Base-by-base conservation (phyloP, 805 yeast species). In the Myxozyma neotropica region DNA sequence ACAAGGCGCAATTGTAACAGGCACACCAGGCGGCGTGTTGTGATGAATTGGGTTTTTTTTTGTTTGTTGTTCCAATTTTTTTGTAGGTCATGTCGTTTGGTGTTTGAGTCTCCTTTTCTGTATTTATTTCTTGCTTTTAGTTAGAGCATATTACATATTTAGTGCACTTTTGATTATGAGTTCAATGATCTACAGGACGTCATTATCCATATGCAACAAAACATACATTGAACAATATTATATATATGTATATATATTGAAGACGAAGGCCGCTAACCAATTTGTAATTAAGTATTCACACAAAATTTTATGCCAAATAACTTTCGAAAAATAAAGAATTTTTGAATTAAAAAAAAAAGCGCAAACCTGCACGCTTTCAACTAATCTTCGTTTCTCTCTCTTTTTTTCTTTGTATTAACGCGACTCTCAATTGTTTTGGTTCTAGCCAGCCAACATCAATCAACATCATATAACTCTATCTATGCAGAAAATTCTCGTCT, bases 11-110 rank as follows among this genome's bases (percentile, higher is more conserved):
- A 52, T 63, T 12, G 67, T 65, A 12, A 52, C 55, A 3, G 67
- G 68, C 10, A 58, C 67, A 6, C 68, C 68, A 2, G 68, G 68
- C 13, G 68, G 68, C 12, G 68, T 65, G 7, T 39, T 64, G 56
- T 64, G 48, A 51, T 13, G 23, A n/a, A n/a, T 35, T 21, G 15
- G 29, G 10, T 21, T 31, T n/a, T 10, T 35, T 17, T 24, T 12
- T 26, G 8, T 3, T 29, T 2, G 31, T 36, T 40, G 2, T 1
- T 50, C 19, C 21, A 24, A 26, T 45, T 35, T 27, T 3, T 12
- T 29, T 29, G 19, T 33, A 23, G 8, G 26, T n/a, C n/a, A n/a
- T n/a, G n/a, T n/a, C n/a, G 36, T 23, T 46, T 31, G 24, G 26
- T 26, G 13, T 29, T 6, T 27, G 45, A 19, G 15, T 24, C 12